Conservation (phyloP, 257 asterid species). For the Solanum corneliomulleri region DNA sequence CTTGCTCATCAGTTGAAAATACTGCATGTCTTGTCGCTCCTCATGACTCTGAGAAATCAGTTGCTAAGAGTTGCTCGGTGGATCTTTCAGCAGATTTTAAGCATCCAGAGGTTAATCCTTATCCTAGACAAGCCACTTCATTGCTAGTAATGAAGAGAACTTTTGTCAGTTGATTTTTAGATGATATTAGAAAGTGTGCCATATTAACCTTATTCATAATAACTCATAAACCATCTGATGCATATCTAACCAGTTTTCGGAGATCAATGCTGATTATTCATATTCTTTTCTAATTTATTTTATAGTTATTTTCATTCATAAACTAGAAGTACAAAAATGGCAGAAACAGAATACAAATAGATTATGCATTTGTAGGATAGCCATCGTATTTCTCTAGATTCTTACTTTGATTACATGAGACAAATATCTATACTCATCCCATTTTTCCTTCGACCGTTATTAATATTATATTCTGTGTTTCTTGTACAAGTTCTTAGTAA, state of each 20-base stretch:
- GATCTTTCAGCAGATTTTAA: constrained; percentile 15
- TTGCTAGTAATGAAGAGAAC: constrained; percentile 6
- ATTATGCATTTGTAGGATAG: background rate
- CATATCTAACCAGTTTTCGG: background rate
- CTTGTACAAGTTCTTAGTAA: background rate
- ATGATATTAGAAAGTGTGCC: background rate
- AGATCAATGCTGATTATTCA: background rate
- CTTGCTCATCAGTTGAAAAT: constrained; percentile 7
- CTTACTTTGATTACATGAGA: background rate
- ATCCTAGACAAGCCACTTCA: background rate
- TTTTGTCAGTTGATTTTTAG: constrained; percentile 3
- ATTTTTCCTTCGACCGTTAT: background rate
- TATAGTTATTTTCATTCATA: background rate
- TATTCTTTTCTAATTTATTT: background rate
- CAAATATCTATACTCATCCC: background rate
- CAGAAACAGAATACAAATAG: background rate
- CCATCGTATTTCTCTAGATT: background rate
- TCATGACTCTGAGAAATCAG: constrained; percentile 10
- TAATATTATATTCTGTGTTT: background rate
- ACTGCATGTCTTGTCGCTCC: constrained; percentile 3
- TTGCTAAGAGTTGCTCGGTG: constrained; percentile 7
- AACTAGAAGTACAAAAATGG: background rate
- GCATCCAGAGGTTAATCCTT: constrained; percentile 11
- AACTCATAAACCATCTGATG: background rate
- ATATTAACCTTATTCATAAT: background rate